Evolutionary conservation across 2,329 filamentous ascomycete genomes (phyloP), one percentile per base, ranked within the genome.

Genomic region (Massarina eburnea): DNA sequence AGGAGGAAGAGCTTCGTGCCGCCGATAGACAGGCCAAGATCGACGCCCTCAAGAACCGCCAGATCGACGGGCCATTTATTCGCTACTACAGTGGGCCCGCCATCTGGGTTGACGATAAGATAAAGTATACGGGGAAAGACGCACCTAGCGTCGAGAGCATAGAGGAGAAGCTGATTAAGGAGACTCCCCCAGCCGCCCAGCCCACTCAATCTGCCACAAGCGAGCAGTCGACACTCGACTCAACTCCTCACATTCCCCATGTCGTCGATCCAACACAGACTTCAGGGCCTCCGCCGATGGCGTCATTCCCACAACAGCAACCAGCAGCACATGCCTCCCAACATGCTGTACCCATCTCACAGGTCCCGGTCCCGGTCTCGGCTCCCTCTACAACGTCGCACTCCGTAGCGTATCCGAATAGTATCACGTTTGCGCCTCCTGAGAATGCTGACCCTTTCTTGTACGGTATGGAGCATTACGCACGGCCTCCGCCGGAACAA

Each of bases 71-170:
- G 0, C 90, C 94, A 0, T 89, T 96, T 9, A 85, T 96, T 33
- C 89, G 89, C 2, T 92, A 88, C 69, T 96, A 91, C 86, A 97
- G 91, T 68, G 94, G 92, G n/a, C 81, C 89, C 52, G 88, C 88
- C 26, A 83, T 89, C 58, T 92, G 89, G 80, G 79, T 86, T 44
- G 85, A 89, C 59, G 87, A 86, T 19, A 88, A 85, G 64, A 75
- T 91, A 62, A 85, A 82, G 62, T 80, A 82, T 50, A 80, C 90
- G 30, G 88, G 89, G 24, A 71, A 71, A 48, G 62, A 67, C 45
- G 63, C 64, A 8, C 64, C 66, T 5, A 64, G 58, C 15, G 44
- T 68, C 7, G 65, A 71, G 60, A 55, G 68, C 51, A 53, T 67
- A 56, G 57, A 67, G 39, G 60, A 73, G 53, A 67, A 65, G 42